These are phyloP conservation scores for Millerozyma acaciae DNA, from an alignment of 805 yeast species.

Conservation along the genomic window DNA sequence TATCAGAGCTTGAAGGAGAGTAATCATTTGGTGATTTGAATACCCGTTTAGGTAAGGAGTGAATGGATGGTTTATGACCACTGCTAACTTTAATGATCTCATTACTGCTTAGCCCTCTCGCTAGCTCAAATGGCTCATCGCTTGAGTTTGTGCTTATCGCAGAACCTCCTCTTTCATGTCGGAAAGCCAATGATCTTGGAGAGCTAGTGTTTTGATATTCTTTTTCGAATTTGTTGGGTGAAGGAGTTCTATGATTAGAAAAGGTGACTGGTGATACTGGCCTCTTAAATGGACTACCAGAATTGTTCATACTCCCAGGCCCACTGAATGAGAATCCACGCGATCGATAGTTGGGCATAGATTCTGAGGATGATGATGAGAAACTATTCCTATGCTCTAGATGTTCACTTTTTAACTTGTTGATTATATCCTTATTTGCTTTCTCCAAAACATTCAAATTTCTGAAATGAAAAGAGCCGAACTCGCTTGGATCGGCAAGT, in stretches of 20 bases:
- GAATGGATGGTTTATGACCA: slow-evolving; percentile 18
- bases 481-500: slow-evolving; percentile 69
- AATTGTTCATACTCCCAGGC: slow-evolving; percentile 9
- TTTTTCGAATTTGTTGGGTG: slow-evolving; percentile 22
- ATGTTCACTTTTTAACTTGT: slow-evolving; percentile 81
- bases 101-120: neutral
- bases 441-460: slow-evolving; percentile 86
- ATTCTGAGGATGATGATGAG: slow-evolving; percentile 48
- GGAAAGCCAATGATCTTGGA: slow-evolving; percentile 12
- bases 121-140: slow-evolving; percentile 23
- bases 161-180: slow-evolving; percentile 31
- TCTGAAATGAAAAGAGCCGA: slow-evolving; percentile 90
- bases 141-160: slow-evolving; percentile 28
- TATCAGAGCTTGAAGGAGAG: slow-evolving; percentile 62
- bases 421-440: slow-evolving; percentile 90
- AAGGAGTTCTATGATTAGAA: slow-evolving; percentile 15
- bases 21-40: slow-evolving; percentile 24
- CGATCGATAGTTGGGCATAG: slow-evolving; percentile 33
- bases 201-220: slow-evolving; percentile 7
- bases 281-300: slow-evolving; percentile 40
- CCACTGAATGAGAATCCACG: slow-evolving; percentile 32
- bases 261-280: slow-evolving; percentile 42
- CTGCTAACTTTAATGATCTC: slow-evolving; percentile 5
- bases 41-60: slow-evolving; percentile 25
- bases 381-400: slow-evolving; percentile 52